These are phyloP conservation scores for Plenodomus tracheiphilus DNA, from an alignment of 2,329 filamentous ascomycete species.

Conservation along the genomic window DNA sequence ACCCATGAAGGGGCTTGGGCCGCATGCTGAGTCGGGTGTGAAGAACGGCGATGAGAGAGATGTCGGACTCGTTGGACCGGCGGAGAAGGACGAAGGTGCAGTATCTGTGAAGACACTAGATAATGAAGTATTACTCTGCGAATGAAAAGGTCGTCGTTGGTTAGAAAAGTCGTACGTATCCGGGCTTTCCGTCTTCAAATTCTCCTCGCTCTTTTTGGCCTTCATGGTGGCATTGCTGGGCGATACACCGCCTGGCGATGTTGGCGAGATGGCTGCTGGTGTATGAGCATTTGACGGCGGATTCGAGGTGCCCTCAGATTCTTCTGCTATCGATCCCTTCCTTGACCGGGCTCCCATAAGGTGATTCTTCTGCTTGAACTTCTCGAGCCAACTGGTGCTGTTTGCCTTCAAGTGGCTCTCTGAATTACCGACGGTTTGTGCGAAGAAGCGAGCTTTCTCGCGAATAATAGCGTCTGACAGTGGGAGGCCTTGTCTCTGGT, in stretches of 20 bases:
- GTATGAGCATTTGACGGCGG: constrained; percentile 63
- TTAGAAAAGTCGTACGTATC: constrained; percentile 63
- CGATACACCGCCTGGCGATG: constrained; percentile 70
- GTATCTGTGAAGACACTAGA: constrained; percentile 69
- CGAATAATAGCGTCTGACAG: constrained; percentile 80
- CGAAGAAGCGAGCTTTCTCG: constrained; percentile 82
- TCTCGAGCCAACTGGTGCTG: constrained; percentile 82
- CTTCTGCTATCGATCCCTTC: constrained; percentile 63
- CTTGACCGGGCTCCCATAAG: constrained; percentile 58
- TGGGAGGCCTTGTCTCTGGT: constrained; percentile 72
- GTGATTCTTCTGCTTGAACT: constrained; percentile 90
- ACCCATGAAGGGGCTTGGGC: constrained; percentile 64
- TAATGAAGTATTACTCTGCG: constrained; percentile 67
- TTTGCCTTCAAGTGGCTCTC: constrained; percentile 73
- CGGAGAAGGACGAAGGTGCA: constrained; percentile 68
- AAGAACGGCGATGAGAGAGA: constrained; percentile 77
- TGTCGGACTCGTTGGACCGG: constrained; percentile 71
- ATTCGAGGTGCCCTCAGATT: constrained; percentile 66
- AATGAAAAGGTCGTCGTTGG: constrained; percentile 67
- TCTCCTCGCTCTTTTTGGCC: constrained; percentile 70
- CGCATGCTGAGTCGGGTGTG: constrained; percentile 70
- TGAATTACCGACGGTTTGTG: constrained; percentile 69
- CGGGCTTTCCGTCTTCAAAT: constrained; percentile 60
- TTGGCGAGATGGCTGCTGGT: constrained; percentile 69
- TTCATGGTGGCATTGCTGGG: constrained; percentile 67